A percentile compares a stretch with the other conserved stretches of the same genome.
phyloP scores from a whole-genome alignment of 495 filamentous ascomycete species.

The Pseudotulostoma volvatum region DNA sequence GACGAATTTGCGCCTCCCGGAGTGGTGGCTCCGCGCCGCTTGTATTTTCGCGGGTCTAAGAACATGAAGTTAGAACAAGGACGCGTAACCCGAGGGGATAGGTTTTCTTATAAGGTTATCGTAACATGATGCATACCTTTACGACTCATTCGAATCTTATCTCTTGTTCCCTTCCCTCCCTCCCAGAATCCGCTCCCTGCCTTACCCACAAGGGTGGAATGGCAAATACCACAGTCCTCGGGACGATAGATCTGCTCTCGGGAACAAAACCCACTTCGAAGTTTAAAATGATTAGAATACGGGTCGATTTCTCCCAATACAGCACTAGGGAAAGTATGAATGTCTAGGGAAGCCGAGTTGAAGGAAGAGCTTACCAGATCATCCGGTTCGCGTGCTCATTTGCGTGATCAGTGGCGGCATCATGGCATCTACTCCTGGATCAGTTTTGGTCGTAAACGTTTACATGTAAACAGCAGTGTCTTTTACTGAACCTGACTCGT shows the following conservation, averaged over 20 bases:
- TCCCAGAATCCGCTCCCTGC: conserved; percentile 75
- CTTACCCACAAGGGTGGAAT: conserved; percentile 52
- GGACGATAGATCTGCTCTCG: conserved; percentile 71
- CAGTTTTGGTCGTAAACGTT: too few relatives aligned
- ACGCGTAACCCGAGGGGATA: too few relatives aligned
- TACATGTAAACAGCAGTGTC: too few relatives aligned
- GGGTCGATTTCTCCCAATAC: too few relatives aligned
- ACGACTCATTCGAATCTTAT: conserved; percentile 50
- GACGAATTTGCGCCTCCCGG: conserved; percentile 16
- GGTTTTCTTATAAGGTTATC: too few relatives aligned
- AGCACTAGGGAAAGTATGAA: too few relatives aligned
- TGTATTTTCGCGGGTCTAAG: conserved; percentile 53
- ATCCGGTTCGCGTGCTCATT: conserved; percentile 79
- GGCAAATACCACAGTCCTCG: conserved; percentile 67
- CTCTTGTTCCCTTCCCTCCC: conserved; percentile 73
- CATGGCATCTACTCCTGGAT: conserved; percentile 68
- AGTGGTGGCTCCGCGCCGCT: conserved; percentile 26
- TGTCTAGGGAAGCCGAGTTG: not conserved
- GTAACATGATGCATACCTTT: conserved; percentile 43
- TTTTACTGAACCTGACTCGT: too few relatives aligned
- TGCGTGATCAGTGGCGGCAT: conserved; percentile 50
- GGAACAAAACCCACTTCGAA: conserved; percentile 49
- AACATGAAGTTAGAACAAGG: too few relatives aligned
- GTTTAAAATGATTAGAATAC: conserved; percentile 3
- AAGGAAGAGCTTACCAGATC: conserved; percentile 44